Percentiles rank a stretch among this genome's conserved stretches.
Evolutionary conservation across 2,329 filamentous ascomycete genomes (phyloP).

Genomic region (Metarhizium brunneum): DNA sequence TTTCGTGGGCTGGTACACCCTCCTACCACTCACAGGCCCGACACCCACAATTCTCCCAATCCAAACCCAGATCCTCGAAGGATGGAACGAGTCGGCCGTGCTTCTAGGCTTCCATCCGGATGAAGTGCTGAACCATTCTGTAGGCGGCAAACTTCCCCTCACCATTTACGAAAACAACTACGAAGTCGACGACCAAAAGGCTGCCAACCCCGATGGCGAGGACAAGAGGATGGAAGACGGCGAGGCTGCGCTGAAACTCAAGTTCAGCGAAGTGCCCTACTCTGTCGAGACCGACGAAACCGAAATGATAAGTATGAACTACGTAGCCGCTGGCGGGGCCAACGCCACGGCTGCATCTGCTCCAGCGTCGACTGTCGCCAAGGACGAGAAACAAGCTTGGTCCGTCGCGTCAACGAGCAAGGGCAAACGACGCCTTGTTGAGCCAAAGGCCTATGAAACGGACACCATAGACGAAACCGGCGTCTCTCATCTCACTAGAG

Average conservation of each 20-base stretch:
- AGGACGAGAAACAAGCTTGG: slow-evolving; percentile 31
- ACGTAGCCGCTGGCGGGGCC: slow-evolving; percentile 75
- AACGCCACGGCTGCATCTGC: slow-evolving; percentile 49
- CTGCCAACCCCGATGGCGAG: slow-evolving; percentile 40
- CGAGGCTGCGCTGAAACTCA: slow-evolving; percentile 48
- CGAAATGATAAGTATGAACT: slow-evolving; percentile 96
- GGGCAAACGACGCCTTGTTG: slow-evolving; percentile 37
- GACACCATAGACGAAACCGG: slow-evolving; percentile 25
- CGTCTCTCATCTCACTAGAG: slow-evolving; percentile 36
- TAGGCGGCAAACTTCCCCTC: slow-evolving; percentile 75
- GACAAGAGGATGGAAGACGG: slow-evolving; percentile 66
- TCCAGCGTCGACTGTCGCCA: slow-evolving; percentile 32
- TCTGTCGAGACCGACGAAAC: slow-evolving; percentile 89
- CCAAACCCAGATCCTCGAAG: slow-evolving; percentile 65
- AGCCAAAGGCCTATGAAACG: slow-evolving; percentile 18
- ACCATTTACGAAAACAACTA: slow-evolving; percentile 83
- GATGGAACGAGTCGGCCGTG: slow-evolving; percentile 77
- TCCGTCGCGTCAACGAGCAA: slow-evolving; percentile 41
- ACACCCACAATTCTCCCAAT: slow-evolving; percentile 59
- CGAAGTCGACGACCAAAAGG: slow-evolving; percentile 54
- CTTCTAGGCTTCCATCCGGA: slow-evolving; percentile 79
- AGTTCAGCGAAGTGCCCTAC: slow-evolving; percentile 77
- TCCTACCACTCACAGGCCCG: slow-evolving; percentile 66
- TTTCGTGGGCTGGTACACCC: slow-evolving; percentile 87
- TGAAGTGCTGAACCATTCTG: slow-evolving; percentile 41